These are phyloP conservation scores for Coniella vitis DNA, from an alignment of 2,329 filamentous ascomycete species.

Conservation along the genomic window DNA sequence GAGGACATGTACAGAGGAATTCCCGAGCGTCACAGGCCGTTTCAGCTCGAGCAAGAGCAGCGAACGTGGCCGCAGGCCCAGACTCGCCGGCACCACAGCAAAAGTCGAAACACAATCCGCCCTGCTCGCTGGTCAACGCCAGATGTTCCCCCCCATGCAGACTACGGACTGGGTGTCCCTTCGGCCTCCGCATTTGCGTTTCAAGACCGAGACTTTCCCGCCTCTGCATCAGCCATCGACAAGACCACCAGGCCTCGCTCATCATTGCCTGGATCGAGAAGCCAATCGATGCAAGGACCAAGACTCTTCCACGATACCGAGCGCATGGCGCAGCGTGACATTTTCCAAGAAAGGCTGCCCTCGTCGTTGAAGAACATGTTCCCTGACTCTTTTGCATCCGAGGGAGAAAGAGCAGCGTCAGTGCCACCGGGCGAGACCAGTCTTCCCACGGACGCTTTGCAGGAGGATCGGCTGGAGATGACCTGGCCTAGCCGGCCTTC, in stretches of 20 bases:
- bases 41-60: conserved; percentile 6
- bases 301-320: neutral
- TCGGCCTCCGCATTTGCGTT: too few relatives aligned
- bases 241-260: neutral
- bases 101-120: neutral
- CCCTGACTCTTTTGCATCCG: too few relatives aligned
- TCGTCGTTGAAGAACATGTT: too few relatives aligned
- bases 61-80: neutral
- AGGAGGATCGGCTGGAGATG: neutral
- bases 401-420: neutral
- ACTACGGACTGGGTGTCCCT: too few relatives aligned
- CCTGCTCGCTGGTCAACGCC: too few relatives aligned
- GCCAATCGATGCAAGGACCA: too few relatives aligned
- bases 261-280: too few relatives aligned
- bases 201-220: too few relatives aligned
- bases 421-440: neutral
- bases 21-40: conserved; percentile 1
- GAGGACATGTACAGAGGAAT: neutral
- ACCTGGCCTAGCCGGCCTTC: neutral
- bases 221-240: too few relatives aligned
- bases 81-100: neutral
- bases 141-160: too few relatives aligned
- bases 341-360: too few relatives aligned
- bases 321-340: too few relatives aligned
- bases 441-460: neutral